A percentile compares a stretch with the other conserved stretches of the same genome.
phyloP scores from a whole-genome alignment of 208 protist genomes.

The Crithidia thermophila region DNA sequence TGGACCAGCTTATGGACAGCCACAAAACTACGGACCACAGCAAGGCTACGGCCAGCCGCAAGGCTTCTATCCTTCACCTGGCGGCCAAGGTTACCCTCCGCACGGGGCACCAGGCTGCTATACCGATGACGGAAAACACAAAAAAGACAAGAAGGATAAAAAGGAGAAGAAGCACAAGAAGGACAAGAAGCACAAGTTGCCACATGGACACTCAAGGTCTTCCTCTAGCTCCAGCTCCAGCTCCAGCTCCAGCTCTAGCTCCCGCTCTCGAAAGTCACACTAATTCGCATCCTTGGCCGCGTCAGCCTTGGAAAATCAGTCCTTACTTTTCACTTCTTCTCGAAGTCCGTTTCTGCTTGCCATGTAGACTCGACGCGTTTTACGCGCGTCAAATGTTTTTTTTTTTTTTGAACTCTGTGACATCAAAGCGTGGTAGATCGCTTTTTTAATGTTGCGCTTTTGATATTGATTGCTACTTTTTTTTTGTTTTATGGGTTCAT shows the following conservation, averaged over 20 bases:
- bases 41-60: neutral
- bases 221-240: conserved; percentile 10
- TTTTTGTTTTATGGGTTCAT: no score
- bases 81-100: neutral
- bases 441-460: no score
- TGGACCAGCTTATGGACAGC: neutral
- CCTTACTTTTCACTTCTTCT: no score
- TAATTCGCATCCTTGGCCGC: no score
- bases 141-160: conserved; percentile 2
- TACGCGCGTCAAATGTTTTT: no score
- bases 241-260: conserved; percentile 14
- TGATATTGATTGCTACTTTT: no score
- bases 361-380: no score
- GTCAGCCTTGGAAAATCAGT: no score
- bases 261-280: conserved; percentile 2
- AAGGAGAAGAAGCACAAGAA: conserved; percentile 12
- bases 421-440: no score
- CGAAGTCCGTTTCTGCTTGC: no score
- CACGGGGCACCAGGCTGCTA: neutral
- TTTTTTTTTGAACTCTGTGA: no score
- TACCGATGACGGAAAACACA: neutral
- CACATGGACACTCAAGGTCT: neutral
- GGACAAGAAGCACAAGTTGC: conserved; percentile 21
- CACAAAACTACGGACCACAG: neutral
- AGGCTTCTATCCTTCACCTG: neutral